Evolutionary conservation across 768 basidiomycete species (phyloP), one percentile per base, ranked within the genome.

Genomic region (Boletus sensibilis): DNA sequence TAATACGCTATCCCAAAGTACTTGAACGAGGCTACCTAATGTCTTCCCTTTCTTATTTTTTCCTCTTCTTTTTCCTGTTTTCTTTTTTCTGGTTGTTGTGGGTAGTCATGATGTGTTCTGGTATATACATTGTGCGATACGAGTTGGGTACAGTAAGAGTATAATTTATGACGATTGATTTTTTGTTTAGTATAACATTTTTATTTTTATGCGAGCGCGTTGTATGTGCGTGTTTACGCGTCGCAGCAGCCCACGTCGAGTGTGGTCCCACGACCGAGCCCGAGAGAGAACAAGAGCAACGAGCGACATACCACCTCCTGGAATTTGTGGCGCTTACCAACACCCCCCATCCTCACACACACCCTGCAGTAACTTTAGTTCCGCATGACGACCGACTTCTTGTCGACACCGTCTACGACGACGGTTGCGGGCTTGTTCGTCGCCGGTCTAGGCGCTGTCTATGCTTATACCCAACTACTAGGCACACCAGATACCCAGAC

Each of bases 351-450:
- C 31, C 31, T 37, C 27, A 29, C 27, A 18, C 23, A 27, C 11
- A 14, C 20, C 5, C 6, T 35, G 9, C 14, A 16, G 33, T 11
- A 23, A 29, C 2, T 10, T 16, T 1, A 25, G 1, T 13, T 27
- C n/a, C 25, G 13, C 35, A 62, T 77, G 50, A 76, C 78, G 55
- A 82, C 81, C 57, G 67, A 50, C 25, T 49, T 82, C 67, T 77
- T 20, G 52, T 76, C 21, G 76, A 81, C 60, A 57, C 69, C 40
- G 68, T 74, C 55, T 3, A 35, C 29, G 29, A 78, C 41, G 66
- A 69, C 27, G 68, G 71, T 40, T 73, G 72, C 42, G 76, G 77
- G 50, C 31, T 25, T 66, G 40, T 14, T 66, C 50, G 55, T 62
- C 10, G 66, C 65, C 0, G 57, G 64, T 10, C 40, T 65, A 1